Evolutionary conservation across 257 asterid species (phyloP).

Genomic region (Plantago ovata): DNA sequence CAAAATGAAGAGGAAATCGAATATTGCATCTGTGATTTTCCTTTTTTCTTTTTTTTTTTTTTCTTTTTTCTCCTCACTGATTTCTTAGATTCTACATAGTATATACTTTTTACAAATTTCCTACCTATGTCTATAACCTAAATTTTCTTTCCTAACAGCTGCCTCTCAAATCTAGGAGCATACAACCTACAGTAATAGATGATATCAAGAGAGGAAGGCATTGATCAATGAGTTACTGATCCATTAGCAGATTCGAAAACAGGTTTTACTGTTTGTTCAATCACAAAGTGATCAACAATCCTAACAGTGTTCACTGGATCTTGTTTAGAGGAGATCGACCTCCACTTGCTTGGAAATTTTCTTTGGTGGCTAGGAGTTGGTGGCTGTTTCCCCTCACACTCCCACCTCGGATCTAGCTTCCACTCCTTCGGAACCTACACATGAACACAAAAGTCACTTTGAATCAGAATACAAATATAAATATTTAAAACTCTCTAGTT

Average conservation of each 20-base stretch:
- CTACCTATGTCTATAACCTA: slow-evolving; percentile 21
- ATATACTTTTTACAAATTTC: slow-evolving; percentile 17
- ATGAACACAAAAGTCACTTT: neutral
- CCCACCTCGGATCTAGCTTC: slow-evolving; percentile 94
- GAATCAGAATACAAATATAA: neutral
- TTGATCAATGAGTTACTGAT: slow-evolving; percentile 45
- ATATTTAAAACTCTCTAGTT: neutral
- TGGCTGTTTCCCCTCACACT: slow-evolving; percentile 55
- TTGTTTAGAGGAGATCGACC: slow-evolving; percentile 55
- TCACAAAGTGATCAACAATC: slow-evolving; percentile 73
- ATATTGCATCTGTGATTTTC: neutral
- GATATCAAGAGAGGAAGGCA: slow-evolving; percentile 11
- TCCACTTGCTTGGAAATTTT: slow-evolving; percentile 90
- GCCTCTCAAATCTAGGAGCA: slow-evolving; percentile 5
- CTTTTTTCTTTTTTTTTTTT: neutral
- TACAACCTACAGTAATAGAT: slow-evolving; percentile 19
- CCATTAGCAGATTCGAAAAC: slow-evolving; percentile 35
- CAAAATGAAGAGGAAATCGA: too few species aligned
- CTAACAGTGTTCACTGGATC: slow-evolving; percentile 74
- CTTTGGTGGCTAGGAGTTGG: slow-evolving; percentile 51
- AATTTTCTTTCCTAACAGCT: slow-evolving; percentile 14
- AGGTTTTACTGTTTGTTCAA: slow-evolving; percentile 45
- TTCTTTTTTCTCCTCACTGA: neutral
- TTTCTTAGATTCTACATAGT: slow-evolving; percentile 12
- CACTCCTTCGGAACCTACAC: slow-evolving; percentile 90